These are phyloP conservation scores for Termitomyces titanicus DNA, from an alignment of 768 basidiomycete genomes.

Conservation along the genomic window DNA sequence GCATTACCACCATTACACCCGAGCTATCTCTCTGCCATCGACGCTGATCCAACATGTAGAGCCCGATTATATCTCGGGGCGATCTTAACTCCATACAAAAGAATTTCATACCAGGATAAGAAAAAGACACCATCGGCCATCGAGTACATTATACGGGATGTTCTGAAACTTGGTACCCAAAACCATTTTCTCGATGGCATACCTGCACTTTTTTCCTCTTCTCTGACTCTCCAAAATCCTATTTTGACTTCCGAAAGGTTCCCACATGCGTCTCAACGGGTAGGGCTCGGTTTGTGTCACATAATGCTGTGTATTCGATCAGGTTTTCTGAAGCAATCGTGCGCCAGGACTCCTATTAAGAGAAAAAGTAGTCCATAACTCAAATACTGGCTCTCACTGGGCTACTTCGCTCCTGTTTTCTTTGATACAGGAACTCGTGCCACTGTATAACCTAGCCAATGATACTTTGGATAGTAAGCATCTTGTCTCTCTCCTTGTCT, in stretches of 20 bases:
- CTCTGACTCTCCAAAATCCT: conserved; percentile 37
- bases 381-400: conserved; percentile 63
- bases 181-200: conserved; percentile 77
- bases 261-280: conserved; percentile 43
- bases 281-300: conserved; percentile 50
- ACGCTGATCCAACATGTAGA: conserved; percentile 34
- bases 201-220: conserved; percentile 59
- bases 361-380: conserved; percentile 61
- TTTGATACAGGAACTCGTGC: conserved; percentile 65
- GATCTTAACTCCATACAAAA: conserved; percentile 67
- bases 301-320: background rate
- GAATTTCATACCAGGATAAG: conserved; percentile 53
- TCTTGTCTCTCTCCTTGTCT: background rate
- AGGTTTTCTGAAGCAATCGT: background rate
- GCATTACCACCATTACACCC: conserved; percentile 44
- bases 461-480: conserved; percentile 45
- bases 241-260: conserved; percentile 31
- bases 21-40: conserved; percentile 35
- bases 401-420: conserved; percentile 71
- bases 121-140: conserved; percentile 63
- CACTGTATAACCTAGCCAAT: conserved; percentile 39
- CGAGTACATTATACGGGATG: conserved; percentile 75
- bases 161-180: conserved; percentile 78
- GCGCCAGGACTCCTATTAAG: conserved; percentile 63
- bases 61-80: conserved; percentile 78